Evolutionary conservation across 441 rosid genomes (phyloP).

Genomic region (Erysimum pusillum): DNA sequence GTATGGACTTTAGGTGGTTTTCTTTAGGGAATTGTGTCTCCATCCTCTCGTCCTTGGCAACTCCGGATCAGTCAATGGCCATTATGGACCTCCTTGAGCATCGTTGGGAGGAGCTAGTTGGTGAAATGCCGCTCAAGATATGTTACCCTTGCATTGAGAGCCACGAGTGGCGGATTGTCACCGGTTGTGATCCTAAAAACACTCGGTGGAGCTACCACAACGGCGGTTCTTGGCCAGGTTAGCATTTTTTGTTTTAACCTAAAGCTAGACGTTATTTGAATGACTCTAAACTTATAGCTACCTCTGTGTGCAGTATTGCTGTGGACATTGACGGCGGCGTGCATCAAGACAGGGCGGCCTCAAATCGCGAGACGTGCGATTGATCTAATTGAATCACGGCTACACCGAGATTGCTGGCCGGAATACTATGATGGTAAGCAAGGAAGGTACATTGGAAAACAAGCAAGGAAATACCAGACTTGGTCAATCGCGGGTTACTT

Average conservation of each 20-base stretch:
- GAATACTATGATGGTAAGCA: conserved; percentile 91
- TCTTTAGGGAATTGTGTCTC: conserved; percentile 89
- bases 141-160: conserved; percentile 87
- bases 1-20: conserved; percentile 97
- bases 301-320: conserved; percentile 84
- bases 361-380: conserved; percentile 89
- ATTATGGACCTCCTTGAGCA: conserved; percentile 95
- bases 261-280: too few relatives aligned
- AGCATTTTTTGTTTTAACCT: too few relatives aligned
- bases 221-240: conserved; percentile 99
- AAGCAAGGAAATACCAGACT: conserved; percentile 85
- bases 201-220: conserved; percentile 97
- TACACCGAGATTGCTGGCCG: conserved; percentile 91
- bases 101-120: conserved; percentile 96
- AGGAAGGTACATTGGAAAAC: conserved; percentile 85
- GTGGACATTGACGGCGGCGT: conserved; percentile 92
- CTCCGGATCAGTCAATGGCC: conserved; percentile 90
- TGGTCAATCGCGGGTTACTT: conserved; percentile 96
- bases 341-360: conserved; percentile 94
- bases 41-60: conserved; percentile 84
- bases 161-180: conserved; percentile 82
- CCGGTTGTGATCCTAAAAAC: conserved; percentile 95
- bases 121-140: conserved; percentile 94
- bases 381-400: conserved; percentile 74
- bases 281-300: too few relatives aligned